Evolutionary conservation across 2,329 filamentous ascomycete species (phyloP), one percentile per base, ranked within the genome.

Genomic region (Nakataea oryzae): DNA sequence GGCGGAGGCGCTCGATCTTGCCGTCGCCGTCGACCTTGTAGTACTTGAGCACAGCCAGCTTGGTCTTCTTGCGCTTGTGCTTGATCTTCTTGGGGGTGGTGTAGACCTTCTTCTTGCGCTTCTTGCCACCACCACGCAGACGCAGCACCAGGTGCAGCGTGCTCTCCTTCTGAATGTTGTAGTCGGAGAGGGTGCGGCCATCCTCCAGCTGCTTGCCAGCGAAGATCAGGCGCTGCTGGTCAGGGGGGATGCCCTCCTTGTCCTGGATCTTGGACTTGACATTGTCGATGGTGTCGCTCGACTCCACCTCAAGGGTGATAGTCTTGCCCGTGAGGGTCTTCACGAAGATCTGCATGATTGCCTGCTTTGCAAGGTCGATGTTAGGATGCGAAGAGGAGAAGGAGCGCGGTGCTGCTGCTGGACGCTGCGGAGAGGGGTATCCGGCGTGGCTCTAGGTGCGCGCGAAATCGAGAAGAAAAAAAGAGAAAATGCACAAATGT

Each of bases 1-100:
- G 88, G 78, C 96, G 88, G 71, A 99, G 89, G 76, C 95, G 95
- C 90, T 99, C 95, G 74, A 99, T 97, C 89, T 97, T 97, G 82
- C 96, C 95, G 75, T 99, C 95, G 74, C 90, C 91, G 81, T 97
- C 95, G 74, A 99, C 95, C 91, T 99, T 99, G 91, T 99, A 99
- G 91, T 99, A 99, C 89, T 99, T 99, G 81, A 99, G 93, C 73
- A 99, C 93, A 75, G 95, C 95, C 80, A 99, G 85, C 90, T 99
- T 99, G 88, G 90, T 96, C 93, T 99, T 99, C 92, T 97, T 99
- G 86, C 92, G 90, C 93, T 99, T 99, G 89, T 99, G 95, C 95
- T 99, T 99, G 90, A 99, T 99, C 92, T 99, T 99, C 93, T 99
- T 99, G 80, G 95, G 95, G 75, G 95, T 99, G 79, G 91, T 97